Percentiles rank a stretch among this genome's conserved stretches.
Evolutionary conservation across 805 yeast genomes (phyloP).

Genomic region (Saccharomycopsis fibuligera): DNA sequence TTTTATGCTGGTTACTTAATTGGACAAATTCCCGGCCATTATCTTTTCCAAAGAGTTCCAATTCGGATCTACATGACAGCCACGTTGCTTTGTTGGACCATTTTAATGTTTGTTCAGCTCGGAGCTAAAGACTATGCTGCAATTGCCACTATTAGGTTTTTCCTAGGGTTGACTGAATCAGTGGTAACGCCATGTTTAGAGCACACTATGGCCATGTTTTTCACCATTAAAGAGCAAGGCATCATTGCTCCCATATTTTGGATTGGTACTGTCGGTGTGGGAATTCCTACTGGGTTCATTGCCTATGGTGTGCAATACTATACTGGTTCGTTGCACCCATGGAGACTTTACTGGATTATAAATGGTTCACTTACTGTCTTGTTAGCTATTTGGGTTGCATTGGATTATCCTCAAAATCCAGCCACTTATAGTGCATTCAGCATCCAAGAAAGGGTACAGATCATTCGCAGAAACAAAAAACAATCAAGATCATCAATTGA

Average conservation of each 20-base stretch:
- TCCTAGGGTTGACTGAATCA: slow-evolving; percentile 41
- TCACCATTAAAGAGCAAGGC: slow-evolving; percentile 36
- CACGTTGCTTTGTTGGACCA: slow-evolving; percentile 38
- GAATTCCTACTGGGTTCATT: slow-evolving; percentile 46
- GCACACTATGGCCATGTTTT: slow-evolving; percentile 38
- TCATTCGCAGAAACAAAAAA: slow-evolving; percentile 38
- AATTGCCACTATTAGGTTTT: slow-evolving; percentile 26
- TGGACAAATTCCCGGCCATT: slow-evolving; percentile 33
- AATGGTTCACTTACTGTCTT: slow-evolving; percentile 49
- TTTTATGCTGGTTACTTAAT: slow-evolving; percentile 16
- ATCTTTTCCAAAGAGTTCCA: slow-evolving; percentile 39
- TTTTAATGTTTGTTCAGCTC: slow-evolving; percentile 13
- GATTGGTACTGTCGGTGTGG: slow-evolving; percentile 39
- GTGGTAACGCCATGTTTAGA: slow-evolving; percentile 39
- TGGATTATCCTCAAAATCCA: slow-evolving; percentile 52
- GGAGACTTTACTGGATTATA: slow-evolving; percentile 52
- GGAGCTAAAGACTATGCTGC: slow-evolving; percentile 28
- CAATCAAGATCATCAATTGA: slow-evolving; percentile 38
- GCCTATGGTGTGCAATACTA: slow-evolving; percentile 33
- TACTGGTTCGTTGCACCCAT: slow-evolving; percentile 27
- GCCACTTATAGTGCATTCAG: slow-evolving; percentile 42
- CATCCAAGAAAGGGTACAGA: slow-evolving; percentile 44
- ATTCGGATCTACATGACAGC: slow-evolving; percentile 34
- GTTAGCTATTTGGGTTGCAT: slow-evolving; percentile 30
- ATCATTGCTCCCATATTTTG: slow-evolving; percentile 41